Conservation (phyloP, 352 stramenopile species). For the Phytophthora multivora region DNA sequence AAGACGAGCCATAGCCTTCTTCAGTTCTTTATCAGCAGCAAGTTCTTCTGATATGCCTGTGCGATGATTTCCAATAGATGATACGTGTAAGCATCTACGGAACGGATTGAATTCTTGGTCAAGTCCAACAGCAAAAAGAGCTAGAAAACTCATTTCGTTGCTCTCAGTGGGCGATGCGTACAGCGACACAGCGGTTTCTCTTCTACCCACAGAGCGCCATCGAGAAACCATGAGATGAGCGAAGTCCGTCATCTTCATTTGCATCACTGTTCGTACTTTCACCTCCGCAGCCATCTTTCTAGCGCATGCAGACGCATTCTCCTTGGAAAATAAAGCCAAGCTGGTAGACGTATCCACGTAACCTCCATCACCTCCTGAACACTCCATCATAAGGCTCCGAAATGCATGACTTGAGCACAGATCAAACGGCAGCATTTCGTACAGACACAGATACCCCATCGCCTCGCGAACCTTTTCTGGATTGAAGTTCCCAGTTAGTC, state of each 20-base stretch:
- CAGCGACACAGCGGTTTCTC: neutral
- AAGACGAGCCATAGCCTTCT: constrained; percentile 45
- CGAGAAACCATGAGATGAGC: constrained; percentile 62
- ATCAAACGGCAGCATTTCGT: constrained; percentile 75
- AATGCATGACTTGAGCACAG: constrained; percentile 67
- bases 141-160: constrained; percentile 37
- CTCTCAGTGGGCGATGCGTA: neutral
- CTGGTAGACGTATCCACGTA: constrained; percentile 46
- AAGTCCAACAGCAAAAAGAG: constrained; percentile 61
- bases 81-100: constrained; percentile 62
- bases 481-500: constrained; percentile 32
- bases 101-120: constrained; percentile 74
- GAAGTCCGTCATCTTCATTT: constrained; percentile 68
- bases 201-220: constrained; percentile 32
- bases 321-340: constrained; percentile 49
- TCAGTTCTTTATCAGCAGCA: constrained; percentile 37
- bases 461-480: constrained; percentile 65
- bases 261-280: constrained; percentile 47
- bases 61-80: constrained; percentile 24
- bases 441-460: constrained; percentile 61
- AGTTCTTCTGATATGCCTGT: constrained; percentile 24
- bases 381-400: constrained; percentile 60
- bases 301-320: constrained; percentile 47
- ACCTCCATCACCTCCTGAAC: constrained; percentile 38
- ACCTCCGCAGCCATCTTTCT: constrained; percentile 65